Evolutionary conservation across 2,329 filamentous ascomycete genomes (phyloP).

Genomic region (Dactylellina cionopaga): DNA sequence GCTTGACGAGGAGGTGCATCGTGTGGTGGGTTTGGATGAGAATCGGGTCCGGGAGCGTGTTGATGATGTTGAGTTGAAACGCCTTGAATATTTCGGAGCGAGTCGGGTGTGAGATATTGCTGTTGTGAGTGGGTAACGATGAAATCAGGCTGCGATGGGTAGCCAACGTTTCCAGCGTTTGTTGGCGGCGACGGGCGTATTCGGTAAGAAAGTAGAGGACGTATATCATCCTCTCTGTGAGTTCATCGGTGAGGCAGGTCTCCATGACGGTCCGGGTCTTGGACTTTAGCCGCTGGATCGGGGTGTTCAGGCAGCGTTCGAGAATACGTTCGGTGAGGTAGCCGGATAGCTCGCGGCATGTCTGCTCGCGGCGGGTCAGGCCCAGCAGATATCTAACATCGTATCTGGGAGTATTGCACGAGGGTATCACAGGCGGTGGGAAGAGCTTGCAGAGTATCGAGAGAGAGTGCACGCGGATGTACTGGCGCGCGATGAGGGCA

Average conservation of each 20-base stretch:
- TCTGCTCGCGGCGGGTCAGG: constrained; percentile 54
- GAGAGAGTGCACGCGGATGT: constrained; percentile 52
- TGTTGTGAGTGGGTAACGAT: constrained; percentile 44
- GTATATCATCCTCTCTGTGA: constrained; percentile 47
- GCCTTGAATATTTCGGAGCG: constrained; percentile 52
- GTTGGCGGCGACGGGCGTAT: constrained; percentile 36
- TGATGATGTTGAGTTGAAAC: constrained; percentile 54
- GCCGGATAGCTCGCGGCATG: constrained; percentile 54
- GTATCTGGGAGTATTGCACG: constrained; percentile 45
- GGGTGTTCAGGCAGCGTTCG: constrained; percentile 43
- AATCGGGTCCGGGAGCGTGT: constrained; percentile 51
- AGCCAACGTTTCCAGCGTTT: constrained; percentile 41
- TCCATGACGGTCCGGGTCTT: constrained; percentile 44
- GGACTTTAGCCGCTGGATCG: constrained; percentile 41
- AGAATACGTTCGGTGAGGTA: constrained; percentile 55
- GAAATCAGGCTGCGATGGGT: constrained; percentile 39
- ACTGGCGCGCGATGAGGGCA: constrained; percentile 53
- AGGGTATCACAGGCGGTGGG: constrained; percentile 48
- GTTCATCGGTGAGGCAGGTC: constrained; percentile 42
- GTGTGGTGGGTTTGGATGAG: constrained; percentile 57
- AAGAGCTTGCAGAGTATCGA: constrained; percentile 55
- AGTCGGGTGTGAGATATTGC: constrained; percentile 53
- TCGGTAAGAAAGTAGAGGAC: constrained; percentile 50
- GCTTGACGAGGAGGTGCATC: constrained; percentile 57
- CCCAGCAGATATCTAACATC: constrained; percentile 55